Evolutionary conservation across 495 filamentous ascomycete species (phyloP).

Genomic region (Hyphodiscus hymeniophilus): DNA sequence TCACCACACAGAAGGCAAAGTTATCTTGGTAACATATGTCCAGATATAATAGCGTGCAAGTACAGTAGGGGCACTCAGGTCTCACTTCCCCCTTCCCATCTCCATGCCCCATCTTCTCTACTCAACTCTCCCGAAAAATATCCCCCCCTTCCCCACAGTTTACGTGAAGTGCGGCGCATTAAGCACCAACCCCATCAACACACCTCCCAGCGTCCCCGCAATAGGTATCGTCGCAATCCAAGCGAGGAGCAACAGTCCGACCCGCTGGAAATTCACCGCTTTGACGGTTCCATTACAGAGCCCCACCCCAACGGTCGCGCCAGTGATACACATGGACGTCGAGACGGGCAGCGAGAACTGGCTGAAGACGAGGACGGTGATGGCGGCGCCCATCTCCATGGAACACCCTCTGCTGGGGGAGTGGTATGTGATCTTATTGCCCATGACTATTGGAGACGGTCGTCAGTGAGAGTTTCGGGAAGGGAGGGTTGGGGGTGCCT

Average conservation of each 20-base stretch:
- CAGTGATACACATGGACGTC: conserved; percentile 54
- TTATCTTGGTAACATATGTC: too few relatives aligned
- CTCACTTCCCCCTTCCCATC: too few relatives aligned
- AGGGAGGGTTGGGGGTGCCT: too few relatives aligned
- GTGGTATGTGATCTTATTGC: conserved; percentile 61
- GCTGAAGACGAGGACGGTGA: conserved; percentile 60
- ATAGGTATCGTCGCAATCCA: conserved; percentile 54
- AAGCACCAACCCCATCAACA: conserved; percentile 48
- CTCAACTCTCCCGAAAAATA: too few relatives aligned
- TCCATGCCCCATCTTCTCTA: too few relatives aligned
- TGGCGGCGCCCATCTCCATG: conserved; percentile 60
- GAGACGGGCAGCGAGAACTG: conserved; percentile 48
- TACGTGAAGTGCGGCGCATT: conserved; percentile 44
- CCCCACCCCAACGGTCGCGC: conserved; percentile 54
- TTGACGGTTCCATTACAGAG: conserved; percentile 50
- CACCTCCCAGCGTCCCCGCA: conserved; percentile 47
- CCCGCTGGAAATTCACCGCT: conserved; percentile 53
- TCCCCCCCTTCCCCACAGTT: too few relatives aligned
- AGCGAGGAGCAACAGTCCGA: conserved; percentile 46
- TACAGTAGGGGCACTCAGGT: too few relatives aligned
- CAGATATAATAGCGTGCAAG: too few relatives aligned
- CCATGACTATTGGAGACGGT: conserved; percentile 30
- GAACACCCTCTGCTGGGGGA: conserved; percentile 60
- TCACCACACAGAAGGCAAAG: too few relatives aligned
- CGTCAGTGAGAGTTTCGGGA: too few relatives aligned